These are phyloP conservation scores for Candida sp. DNA, from an alignment of 1,139 yeast genomes.

Conservation along the genomic window DNA sequence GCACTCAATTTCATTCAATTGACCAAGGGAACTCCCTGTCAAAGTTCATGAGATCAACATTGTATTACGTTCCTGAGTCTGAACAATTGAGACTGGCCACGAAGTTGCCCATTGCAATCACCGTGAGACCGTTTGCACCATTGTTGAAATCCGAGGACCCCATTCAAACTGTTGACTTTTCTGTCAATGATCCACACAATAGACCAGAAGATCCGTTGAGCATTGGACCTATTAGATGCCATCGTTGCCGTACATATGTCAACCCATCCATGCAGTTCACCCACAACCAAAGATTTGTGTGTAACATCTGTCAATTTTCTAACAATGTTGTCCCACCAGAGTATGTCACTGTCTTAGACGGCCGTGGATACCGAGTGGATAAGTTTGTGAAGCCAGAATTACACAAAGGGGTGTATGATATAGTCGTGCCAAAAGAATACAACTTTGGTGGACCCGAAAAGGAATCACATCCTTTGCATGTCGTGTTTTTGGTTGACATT, in stretches of 20 bases:
- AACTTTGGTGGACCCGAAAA: conserved; percentile 47
- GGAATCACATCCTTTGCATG: conserved; percentile 54
- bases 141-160: conserved; percentile 49
- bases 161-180: conserved; percentile 73
- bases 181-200: neutral
- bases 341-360: conserved; percentile 67
- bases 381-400: conserved; percentile 74
- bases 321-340: conserved; percentile 73
- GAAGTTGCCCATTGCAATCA: conserved; percentile 80
- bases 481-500: conserved; percentile 81
- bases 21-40: conserved; percentile 92
- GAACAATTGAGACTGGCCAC: conserved; percentile 74
- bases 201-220: conserved; percentile 32
- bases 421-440: conserved; percentile 76
- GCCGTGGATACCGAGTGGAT: conserved; percentile 66
- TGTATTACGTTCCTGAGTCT: conserved; percentile 84
- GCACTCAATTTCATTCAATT: conserved; percentile 66
- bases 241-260: conserved; percentile 87
- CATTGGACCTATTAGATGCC: conserved; percentile 84
- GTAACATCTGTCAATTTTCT: conserved; percentile 86
- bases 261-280: conserved; percentile 85
- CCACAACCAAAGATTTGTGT: conserved; percentile 66
- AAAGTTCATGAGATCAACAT: conserved; percentile 73
- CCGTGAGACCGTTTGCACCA: conserved; percentile 86
- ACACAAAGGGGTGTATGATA: conserved; percentile 84